These are phyloP conservation scores for Penicillium lividum DNA, from an alignment of 495 filamentous ascomycete genomes.

Conservation along the genomic window DNA sequence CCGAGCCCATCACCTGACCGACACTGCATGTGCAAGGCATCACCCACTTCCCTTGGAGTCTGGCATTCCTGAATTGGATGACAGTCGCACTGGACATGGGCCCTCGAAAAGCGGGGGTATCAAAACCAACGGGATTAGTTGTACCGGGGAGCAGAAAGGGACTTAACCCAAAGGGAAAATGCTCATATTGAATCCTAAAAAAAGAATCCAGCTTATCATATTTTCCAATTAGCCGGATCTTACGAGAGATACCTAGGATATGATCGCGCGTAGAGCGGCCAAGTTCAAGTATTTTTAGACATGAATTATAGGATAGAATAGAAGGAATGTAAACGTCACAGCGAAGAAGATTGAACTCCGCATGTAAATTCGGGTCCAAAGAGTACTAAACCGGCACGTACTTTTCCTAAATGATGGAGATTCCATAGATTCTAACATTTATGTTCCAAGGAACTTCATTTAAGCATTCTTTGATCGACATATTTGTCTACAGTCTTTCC, in stretches of 20 bases:
- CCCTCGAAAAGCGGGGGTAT: neutral
- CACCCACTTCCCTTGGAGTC: neutral
- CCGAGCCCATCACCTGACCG: conserved; percentile 17
- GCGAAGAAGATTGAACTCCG: neutral
- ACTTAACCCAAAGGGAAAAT: neutral
- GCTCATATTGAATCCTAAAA: neutral
- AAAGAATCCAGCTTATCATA: neutral
- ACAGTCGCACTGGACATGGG: neutral
- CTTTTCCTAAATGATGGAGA: neutral
- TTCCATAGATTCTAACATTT: neutral
- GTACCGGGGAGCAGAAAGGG: neutral
- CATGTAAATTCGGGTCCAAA: neutral
- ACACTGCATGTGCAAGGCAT: conserved; percentile 15
- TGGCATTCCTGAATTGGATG: neutral
- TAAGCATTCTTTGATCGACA: neutral
- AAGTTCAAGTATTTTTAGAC: neutral
- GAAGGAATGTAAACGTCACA: neutral
- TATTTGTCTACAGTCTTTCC: neutral
- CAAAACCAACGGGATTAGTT: neutral
- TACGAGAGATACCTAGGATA: neutral
- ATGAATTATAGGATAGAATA: neutral
- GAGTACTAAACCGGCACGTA: neutral
- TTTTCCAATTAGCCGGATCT: neutral
- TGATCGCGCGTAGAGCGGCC: neutral
- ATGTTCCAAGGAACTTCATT: neutral